A percentile compares a stretch with the other conserved stretches of the same genome.
These are phyloP conservation scores for Emergomyces orientalis DNA, from an alignment of 2,329 filamentous ascomycete species.

Conservation along the genomic window DNA sequence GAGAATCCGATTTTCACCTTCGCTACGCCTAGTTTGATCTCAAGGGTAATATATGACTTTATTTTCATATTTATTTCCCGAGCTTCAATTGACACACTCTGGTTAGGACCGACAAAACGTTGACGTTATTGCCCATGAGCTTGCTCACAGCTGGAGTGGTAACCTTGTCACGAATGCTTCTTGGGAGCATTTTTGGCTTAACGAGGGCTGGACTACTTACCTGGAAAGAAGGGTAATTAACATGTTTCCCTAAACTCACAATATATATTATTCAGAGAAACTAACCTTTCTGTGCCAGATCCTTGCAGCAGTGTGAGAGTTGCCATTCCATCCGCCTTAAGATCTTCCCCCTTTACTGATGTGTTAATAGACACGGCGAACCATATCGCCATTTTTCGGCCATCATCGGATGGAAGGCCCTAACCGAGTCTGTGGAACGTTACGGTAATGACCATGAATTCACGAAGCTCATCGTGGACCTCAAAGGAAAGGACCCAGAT, in stretches of 20 bases:
- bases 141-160: slow-evolving; percentile 72
- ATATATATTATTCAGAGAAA: not conserved
- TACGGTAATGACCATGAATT: slow-evolving; percentile 82
- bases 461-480: slow-evolving; percentile 79
- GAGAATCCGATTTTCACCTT: slow-evolving; percentile 94
- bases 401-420: slow-evolving; percentile 89
- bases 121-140: slow-evolving; percentile 88
- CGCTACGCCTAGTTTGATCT: slow-evolving; percentile 88
- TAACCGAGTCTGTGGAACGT: slow-evolving; percentile 68
- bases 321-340: slow-evolving; percentile 1
- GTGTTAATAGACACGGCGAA: slow-evolving; percentile 58
- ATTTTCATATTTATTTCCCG: not conserved
- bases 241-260: not conserved
- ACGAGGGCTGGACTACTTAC: slow-evolving; percentile 88
- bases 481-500: slow-evolving; percentile 87
- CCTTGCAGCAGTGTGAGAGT: slow-evolving; percentile 31
- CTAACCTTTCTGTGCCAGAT: slow-evolving; percentile 25
- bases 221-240: slow-evolving; percentile 61
- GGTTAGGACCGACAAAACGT: slow-evolving; percentile 70
- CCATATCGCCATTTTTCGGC: slow-evolving; percentile 85
- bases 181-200: slow-evolving; percentile 51
- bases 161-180: slow-evolving; percentile 54
- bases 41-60: slow-evolving; percentile 44
- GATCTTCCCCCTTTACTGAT: not conserved
- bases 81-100: not conserved